Evolutionary conservation across 106 monocot genomes (phyloP).

Genomic region (Acanthochlamys bracteata): DNA sequence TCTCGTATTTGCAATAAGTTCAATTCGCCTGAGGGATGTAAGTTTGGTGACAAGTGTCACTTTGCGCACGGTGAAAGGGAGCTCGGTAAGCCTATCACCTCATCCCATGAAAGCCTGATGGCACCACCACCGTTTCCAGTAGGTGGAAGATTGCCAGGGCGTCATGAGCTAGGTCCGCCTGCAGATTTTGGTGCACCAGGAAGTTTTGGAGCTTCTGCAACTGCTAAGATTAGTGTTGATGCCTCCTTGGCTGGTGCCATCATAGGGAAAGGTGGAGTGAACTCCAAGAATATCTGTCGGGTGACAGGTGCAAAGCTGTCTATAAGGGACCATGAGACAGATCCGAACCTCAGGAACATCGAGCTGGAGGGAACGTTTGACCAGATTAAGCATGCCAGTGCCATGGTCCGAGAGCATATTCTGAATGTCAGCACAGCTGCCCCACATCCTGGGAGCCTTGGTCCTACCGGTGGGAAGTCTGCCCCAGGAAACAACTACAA

Average conservation of each 20-base stretch:
- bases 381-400: constrained; percentile 63
- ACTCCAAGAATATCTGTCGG: constrained; percentile 68
- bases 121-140: constrained; percentile 5
- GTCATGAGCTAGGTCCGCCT: constrained; percentile 18
- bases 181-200: constrained; percentile 14
- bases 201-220: constrained; percentile 63
- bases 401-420: constrained; percentile 56
- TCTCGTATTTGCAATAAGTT: constrained; percentile 54
- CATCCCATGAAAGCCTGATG: constrained; percentile 11
- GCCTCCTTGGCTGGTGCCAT: constrained; percentile 76
- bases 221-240: constrained; percentile 73
- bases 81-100: constrained; percentile 35
- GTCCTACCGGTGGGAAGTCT: background rate
- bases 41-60: constrained; percentile 58
- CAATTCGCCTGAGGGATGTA: constrained; percentile 60
- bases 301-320: constrained; percentile 55
- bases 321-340: constrained; percentile 64
- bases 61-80: constrained; percentile 73
- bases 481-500: constrained; percentile 35
- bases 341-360: constrained; percentile 59
- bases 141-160: constrained; percentile 17
- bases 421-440: constrained; percentile 27
- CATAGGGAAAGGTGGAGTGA: constrained; percentile 67
- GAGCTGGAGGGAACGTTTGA: constrained; percentile 73
- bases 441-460: constrained; percentile 4